These are phyloP conservation scores for Neurospora sp. DNA, from an alignment of 2,329 filamentous ascomycete genomes.

Conservation along the genomic window DNA sequence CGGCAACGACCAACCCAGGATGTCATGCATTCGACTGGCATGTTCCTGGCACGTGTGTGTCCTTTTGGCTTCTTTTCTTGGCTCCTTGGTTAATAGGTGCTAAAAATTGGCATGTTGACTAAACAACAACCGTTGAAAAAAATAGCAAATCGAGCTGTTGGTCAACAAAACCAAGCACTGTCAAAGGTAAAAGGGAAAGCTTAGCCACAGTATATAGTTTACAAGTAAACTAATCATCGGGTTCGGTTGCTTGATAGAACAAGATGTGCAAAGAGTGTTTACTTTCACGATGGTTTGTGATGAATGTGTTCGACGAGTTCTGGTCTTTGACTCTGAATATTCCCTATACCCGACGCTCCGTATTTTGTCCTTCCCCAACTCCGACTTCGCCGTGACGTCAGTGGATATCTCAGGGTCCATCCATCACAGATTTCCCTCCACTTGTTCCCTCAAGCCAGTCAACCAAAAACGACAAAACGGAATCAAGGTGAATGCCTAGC, in stretches of 20 bases:
- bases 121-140: not conserved
- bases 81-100: not conserved
- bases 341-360: not conserved
- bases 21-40: not conserved
- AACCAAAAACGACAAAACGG: not conserved
- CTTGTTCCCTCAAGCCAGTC: not conserved
- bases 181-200: not conserved
- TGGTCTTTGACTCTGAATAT: not conserved
- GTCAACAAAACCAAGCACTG: not conserved
- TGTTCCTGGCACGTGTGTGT: not conserved
- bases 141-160: not conserved
- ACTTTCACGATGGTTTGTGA: not conserved
- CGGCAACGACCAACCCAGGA: not conserved
- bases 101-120: not conserved
- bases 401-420: not conserved
- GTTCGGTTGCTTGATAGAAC: not conserved
- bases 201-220: not conserved
- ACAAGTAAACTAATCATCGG: not conserved
- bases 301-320: not conserved
- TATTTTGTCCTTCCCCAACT: not conserved
- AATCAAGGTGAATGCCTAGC: not conserved
- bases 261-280: not conserved
- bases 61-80: not conserved
- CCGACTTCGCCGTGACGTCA: not conserved
- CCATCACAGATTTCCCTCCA: not conserved